phyloP scores from a whole-genome alignment of 495 filamentous ascomycete species.

The Entonaema liquescens region DNA sequence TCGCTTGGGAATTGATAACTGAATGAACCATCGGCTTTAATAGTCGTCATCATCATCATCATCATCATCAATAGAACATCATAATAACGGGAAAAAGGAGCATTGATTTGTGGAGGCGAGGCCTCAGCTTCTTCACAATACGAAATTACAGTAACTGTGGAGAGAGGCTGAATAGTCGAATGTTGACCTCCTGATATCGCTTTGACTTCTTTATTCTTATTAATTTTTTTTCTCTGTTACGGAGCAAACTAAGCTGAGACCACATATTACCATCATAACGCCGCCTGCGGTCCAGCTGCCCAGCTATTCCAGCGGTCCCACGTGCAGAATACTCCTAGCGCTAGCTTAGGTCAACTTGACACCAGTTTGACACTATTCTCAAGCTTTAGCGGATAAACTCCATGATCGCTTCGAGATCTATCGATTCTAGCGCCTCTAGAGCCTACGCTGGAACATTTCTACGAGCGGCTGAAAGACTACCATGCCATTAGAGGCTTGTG shows the following conservation, averaged over 20 bases:
- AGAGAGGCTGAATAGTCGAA: constrained; percentile 3
- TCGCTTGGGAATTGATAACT: not conserved
- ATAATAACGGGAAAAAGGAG: constrained; percentile 7
- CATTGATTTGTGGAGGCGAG: not conserved
- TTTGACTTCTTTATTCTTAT: constrained; percentile 10
- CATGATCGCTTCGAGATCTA: constrained; percentile 31
- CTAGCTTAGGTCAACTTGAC: constrained; percentile 26
- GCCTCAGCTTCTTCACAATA: constrained; percentile 8
- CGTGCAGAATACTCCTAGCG: constrained; percentile 30
- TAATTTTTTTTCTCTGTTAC: not conserved
- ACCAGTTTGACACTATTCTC: constrained; percentile 24
- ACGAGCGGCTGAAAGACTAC: constrained; percentile 6
- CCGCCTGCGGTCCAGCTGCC: constrained; percentile 3
- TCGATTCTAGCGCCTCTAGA: constrained; percentile 32
- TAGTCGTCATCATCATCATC: not conserved
- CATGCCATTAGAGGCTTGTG: constrained; percentile 4
- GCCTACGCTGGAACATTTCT: constrained; percentile 10
- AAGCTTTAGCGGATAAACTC: constrained; percentile 11
- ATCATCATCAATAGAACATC: not conserved
- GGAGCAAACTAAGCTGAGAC: constrained; percentile 4
- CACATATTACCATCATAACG: constrained; percentile 1
- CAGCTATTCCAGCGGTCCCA: constrained; percentile 4
- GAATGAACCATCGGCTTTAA: not conserved
- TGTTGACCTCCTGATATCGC: constrained; percentile 21
- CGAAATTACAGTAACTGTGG: constrained; percentile 19